These are phyloP conservation scores for Globisporangium spiculum DNA, from an alignment of 352 stramenopile genomes.

Conservation along the genomic window DNA sequence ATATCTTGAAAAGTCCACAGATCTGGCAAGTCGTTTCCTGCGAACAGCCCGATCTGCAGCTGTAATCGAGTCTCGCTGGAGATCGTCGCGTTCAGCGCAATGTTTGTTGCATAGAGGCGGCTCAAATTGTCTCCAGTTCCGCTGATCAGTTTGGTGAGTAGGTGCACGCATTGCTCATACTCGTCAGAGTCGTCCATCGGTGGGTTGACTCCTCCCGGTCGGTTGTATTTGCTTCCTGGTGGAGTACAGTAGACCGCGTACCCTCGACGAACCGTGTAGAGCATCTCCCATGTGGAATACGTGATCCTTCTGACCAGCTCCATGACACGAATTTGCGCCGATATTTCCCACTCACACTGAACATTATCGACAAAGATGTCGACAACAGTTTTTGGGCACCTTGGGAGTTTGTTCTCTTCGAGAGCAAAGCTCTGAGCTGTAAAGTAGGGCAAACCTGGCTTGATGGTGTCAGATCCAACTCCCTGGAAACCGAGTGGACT, in stretches of 20 bases:
- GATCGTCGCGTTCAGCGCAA: slow-evolving; percentile 42
- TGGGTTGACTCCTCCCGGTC: slow-evolving; percentile 51
- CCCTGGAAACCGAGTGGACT: not conserved
- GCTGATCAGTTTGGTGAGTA: slow-evolving; percentile 54
- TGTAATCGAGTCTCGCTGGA: slow-evolving; percentile 26
- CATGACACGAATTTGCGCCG: slow-evolving; percentile 54
- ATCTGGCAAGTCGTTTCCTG: slow-evolving; percentile 65
- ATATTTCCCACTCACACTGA: slow-evolving; percentile 45
- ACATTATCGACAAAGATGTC: slow-evolving; percentile 65
- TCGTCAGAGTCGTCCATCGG: slow-evolving; percentile 39
- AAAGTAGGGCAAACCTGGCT: slow-evolving; percentile 36
- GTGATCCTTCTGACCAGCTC: slow-evolving; percentile 68
- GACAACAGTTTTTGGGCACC: slow-evolving; percentile 47
- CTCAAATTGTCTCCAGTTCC: slow-evolving; percentile 64
- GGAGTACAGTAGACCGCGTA: slow-evolving; percentile 56
- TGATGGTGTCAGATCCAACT: not conserved
- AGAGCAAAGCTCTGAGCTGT: slow-evolving; percentile 52
- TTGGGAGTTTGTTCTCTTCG: slow-evolving; percentile 56
- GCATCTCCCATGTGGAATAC: slow-evolving; percentile 74
- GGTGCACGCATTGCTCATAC: slow-evolving; percentile 30
- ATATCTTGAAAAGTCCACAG: slow-evolving; percentile 64
- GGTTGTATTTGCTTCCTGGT: slow-evolving; percentile 58
- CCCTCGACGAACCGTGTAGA: slow-evolving; percentile 57
- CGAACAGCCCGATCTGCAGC: slow-evolving; percentile 50
- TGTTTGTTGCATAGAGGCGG: slow-evolving; percentile 49